Percentiles rank a stretch among this genome's conserved stretches.
Conservation (phyloP, 2,329 filamentous ascomycete genomes). For the Mycogone perniciosa region DNA sequence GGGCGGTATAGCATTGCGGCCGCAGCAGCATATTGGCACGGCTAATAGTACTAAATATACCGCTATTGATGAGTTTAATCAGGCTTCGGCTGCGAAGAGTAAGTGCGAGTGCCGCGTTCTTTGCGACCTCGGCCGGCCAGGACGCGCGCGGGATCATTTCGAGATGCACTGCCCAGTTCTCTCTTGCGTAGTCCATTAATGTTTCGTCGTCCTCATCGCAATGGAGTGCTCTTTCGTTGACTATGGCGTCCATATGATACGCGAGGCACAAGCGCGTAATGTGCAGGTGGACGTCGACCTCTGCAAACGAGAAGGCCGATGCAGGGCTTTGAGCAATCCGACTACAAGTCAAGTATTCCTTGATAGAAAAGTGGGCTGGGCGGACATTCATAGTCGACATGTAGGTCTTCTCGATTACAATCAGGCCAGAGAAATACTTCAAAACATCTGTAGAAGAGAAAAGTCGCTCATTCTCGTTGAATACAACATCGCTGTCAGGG, state of each 20-base stretch:
- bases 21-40: neutral
- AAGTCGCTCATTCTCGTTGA: neutral
- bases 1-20: neutral
- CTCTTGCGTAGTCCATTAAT: neutral
- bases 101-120: neutral
- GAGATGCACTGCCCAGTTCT: neutral
- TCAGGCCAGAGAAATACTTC: conserved; percentile 3
- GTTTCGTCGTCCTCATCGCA: neutral
- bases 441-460: conserved; percentile 1
- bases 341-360: conserved; percentile 10
- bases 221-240: neutral
- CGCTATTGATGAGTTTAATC: neutral
- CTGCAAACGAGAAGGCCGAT: conserved; percentile 2
- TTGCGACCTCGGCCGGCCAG: neutral
- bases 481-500: neutral
- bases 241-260: neutral
- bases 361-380: conserved; percentile 10
- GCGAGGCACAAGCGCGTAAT: conserved; percentile 4
- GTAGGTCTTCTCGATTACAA: neutral
- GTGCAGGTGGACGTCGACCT: neutral
- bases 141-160: neutral
- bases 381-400: too few relatives aligned
- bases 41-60: neutral
- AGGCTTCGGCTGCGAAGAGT: neutral
- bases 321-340: neutral